These are phyloP conservation scores for Cadophora gregata DNA, from an alignment of 2,329 filamentous ascomycete species.

Conservation along the genomic window DNA sequence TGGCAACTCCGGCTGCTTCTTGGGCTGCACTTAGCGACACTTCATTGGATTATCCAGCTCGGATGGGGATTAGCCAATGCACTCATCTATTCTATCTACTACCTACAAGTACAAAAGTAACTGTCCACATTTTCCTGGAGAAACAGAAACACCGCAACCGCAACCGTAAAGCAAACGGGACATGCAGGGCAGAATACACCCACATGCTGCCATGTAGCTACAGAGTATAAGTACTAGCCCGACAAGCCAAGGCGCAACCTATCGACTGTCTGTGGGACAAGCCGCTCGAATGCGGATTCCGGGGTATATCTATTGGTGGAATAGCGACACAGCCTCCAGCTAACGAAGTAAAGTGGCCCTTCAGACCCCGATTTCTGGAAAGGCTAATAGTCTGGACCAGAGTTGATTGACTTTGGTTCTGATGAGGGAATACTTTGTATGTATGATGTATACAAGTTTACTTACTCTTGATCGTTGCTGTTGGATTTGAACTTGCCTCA, in stretches of 20 bases:
- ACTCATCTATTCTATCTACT: neutral
- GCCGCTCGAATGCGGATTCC: neutral
- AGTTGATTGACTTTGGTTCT: neutral
- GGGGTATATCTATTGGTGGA: neutral
- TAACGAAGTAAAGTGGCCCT: neutral
- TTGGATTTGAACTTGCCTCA: neutral
- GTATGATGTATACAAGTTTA: neutral
- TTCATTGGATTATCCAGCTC: neutral
- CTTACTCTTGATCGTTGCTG: neutral
- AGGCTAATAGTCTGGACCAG: conserved; percentile 2
- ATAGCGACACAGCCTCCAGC: neutral
- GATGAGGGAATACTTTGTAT: neutral
- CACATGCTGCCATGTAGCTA: neutral
- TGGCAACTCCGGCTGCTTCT: conserved; percentile 8
- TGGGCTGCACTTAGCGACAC: neutral
- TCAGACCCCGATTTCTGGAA: neutral
- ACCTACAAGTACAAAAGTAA: neutral
- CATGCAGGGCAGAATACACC: neutral
- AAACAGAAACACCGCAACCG: neutral
- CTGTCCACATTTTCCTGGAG: neutral
- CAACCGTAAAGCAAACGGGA: neutral
- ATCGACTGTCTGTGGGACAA: neutral
- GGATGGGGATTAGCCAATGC: neutral
- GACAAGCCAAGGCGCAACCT: neutral
- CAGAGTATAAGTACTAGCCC: neutral